These are phyloP conservation scores for Chalaropsis thielavioides DNA, from an alignment of 2,329 filamentous ascomycete genomes.

Conservation along the genomic window DNA sequence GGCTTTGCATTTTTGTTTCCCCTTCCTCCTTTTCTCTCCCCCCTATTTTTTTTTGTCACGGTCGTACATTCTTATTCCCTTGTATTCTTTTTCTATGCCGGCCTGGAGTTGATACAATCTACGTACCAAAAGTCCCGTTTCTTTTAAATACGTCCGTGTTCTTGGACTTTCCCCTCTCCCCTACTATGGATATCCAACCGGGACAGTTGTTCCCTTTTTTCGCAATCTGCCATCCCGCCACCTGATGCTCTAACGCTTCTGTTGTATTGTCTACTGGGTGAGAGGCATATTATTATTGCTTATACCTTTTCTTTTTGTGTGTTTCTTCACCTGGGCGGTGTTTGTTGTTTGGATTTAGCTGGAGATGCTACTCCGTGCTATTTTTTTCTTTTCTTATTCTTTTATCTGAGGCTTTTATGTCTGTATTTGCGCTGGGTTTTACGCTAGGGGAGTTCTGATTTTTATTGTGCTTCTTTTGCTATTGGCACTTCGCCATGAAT, in stretches of 20 bases:
- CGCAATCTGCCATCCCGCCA: background rate
- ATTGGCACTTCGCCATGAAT: background rate
- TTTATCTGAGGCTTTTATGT: background rate
- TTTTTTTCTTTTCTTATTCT: background rate
- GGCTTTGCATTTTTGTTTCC: background rate
- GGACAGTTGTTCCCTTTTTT: background rate
- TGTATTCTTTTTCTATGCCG: constrained; percentile 1
- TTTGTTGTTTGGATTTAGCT: background rate
- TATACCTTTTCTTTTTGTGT: background rate
- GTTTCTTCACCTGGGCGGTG: background rate
- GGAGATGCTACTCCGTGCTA: background rate
- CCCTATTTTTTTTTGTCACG: background rate
- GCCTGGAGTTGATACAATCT: background rate
- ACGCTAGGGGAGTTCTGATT: background rate
- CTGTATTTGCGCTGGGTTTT: background rate
- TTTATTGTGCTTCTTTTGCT: background rate
- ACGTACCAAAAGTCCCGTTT: background rate
- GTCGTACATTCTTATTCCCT: constrained; percentile 2
- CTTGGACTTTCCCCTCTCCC: background rate
- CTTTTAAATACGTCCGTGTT: background rate
- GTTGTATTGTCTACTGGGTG: background rate
- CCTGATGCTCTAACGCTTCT: background rate
- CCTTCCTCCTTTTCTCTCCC: constrained; percentile 8
- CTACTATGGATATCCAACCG: background rate
- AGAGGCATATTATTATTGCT: background rate